Conservation (phyloP, 331 rosid genomes). For the Spiraea crenata region DNA sequence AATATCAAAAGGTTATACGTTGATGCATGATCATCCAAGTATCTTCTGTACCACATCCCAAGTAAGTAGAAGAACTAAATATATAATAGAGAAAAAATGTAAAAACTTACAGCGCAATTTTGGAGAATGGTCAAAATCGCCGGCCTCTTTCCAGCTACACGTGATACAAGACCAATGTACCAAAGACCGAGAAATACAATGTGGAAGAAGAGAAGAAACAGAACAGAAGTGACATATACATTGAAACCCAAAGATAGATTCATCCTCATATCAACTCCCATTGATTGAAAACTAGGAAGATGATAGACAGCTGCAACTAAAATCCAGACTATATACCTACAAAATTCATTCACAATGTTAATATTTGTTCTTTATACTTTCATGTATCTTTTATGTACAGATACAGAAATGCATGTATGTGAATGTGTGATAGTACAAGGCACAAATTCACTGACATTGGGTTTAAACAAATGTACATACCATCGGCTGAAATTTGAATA, state of each 20-base stretch:
- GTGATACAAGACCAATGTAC: constrained; percentile 95
- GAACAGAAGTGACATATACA: constrained; percentile 78
- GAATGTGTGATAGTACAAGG: neutral
- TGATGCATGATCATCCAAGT: constrained; percentile 2
- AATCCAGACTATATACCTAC: constrained; percentile 92
- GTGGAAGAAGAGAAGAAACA: constrained; percentile 86
- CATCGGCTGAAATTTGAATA: constrained; percentile 98
- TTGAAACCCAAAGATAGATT: constrained; percentile 82
- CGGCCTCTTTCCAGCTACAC: constrained; percentile 94
- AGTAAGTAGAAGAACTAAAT: neutral
- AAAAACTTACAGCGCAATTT: constrained; percentile 80
- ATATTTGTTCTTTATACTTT: constrained; percentile 4
- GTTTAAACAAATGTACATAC: constrained; percentile 50
- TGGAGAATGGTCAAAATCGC: constrained; percentile 81
- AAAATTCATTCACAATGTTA: constrained; percentile 29
- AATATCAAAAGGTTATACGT: constrained; percentile 11
- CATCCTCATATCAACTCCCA: constrained; percentile 99
- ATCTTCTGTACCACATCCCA: neutral
- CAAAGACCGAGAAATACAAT: constrained; percentile 82
- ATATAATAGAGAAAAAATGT: neutral
- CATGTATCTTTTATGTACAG: neutral
- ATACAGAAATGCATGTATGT: neutral
- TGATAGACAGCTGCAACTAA: constrained; percentile 96
- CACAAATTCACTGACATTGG: constrained; percentile 10
- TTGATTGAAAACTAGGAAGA: constrained; percentile 94